Percentiles rank a stretch among this genome's conserved stretches.
phyloP scores from a whole-genome alignment of 2,329 filamentous ascomycete species.

The Sarocladium brachiariae region DNA sequence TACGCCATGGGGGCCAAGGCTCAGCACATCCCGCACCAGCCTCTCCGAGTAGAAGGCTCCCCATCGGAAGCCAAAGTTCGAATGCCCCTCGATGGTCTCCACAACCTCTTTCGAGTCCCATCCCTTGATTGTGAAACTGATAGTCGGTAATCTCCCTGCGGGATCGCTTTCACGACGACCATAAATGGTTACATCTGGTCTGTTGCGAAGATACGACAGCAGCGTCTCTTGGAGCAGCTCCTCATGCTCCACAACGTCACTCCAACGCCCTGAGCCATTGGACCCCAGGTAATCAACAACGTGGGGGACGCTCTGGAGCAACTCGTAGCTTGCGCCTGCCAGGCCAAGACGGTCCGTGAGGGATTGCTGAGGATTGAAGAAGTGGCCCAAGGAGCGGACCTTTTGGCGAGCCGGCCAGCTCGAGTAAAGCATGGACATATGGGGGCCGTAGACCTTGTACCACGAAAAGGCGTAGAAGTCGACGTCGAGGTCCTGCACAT shows the following conservation, averaged over 20 bases:
- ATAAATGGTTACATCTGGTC: constrained; percentile 48
- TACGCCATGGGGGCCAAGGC: constrained; percentile 50
- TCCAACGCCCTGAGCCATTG: constrained; percentile 35
- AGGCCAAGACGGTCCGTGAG: constrained; percentile 63
- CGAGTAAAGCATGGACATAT: constrained; percentile 65
- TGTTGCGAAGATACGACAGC: constrained; percentile 49
- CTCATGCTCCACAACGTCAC: constrained; percentile 51
- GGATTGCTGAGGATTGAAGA: constrained; percentile 55
- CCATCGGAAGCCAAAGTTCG: constrained; percentile 56
- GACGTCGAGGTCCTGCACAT: constrained; percentile 60
- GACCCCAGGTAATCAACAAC: constrained; percentile 55
- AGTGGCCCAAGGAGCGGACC: constrained; percentile 54
- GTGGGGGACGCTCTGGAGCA: constrained; percentile 53
- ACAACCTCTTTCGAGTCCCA: constrained; percentile 51
- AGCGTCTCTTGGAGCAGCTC: constrained; percentile 50
- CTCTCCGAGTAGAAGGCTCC: constrained; percentile 64
- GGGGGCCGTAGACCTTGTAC: constrained; percentile 80
- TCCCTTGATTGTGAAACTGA: constrained; percentile 59
- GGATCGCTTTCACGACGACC: constrained; percentile 28
- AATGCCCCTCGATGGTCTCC: constrained; percentile 52
- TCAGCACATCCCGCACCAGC: constrained; percentile 51
- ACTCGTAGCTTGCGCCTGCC: constrained; percentile 64
- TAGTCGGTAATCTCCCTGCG: constrained; percentile 40
- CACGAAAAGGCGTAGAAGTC: constrained; percentile 76
- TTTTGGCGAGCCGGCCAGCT: constrained; percentile 47